Evolutionary conservation across 345 rosid genomes (phyloP).

Genomic region (Gossypium longicalyx): DNA sequence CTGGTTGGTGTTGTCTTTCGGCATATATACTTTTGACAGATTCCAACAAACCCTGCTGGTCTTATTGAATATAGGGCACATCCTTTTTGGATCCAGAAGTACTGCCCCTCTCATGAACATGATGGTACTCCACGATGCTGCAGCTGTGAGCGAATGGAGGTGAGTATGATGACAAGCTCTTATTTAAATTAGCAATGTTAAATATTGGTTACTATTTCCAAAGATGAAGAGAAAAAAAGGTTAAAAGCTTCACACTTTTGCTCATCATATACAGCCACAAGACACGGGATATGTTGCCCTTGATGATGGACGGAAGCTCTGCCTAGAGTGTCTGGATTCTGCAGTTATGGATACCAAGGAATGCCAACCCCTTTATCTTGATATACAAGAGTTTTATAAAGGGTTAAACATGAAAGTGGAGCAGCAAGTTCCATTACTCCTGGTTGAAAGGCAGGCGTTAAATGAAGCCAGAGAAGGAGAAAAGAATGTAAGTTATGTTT

Average conservation of each 20-base stretch:
- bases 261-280: constrained; percentile 49
- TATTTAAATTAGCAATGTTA: constrained; percentile 1
- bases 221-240: neutral
- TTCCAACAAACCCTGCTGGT: constrained; percentile 86
- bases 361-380: constrained; percentile 82
- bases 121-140: constrained; percentile 94
- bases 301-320: constrained; percentile 89
- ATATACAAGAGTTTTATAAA: constrained; percentile 80
- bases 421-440: constrained; percentile 83
- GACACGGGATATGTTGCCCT: constrained; percentile 64
- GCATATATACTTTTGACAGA: constrained; percentile 50
- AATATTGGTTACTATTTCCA: neutral
- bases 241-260: constrained; percentile 13
- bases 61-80: constrained; percentile 98
- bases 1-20: constrained; percentile 26
- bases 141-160: constrained; percentile 99
- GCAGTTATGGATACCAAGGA: constrained; percentile 86
- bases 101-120: constrained; percentile 91
- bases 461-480: constrained; percentile 97
- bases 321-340: constrained; percentile 93
- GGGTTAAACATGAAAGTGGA: constrained; percentile 76
- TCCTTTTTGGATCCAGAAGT: constrained; percentile 96
- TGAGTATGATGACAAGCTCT: constrained; percentile 29
- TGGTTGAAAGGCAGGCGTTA: constrained; percentile 93
- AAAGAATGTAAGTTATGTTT: constrained; percentile 53